A percentile compares a stretch with the other conserved stretches of the same genome.
Conservation (phyloP, 495 filamentous ascomycete genomes). For the Aspergillus nanangensis region DNA sequence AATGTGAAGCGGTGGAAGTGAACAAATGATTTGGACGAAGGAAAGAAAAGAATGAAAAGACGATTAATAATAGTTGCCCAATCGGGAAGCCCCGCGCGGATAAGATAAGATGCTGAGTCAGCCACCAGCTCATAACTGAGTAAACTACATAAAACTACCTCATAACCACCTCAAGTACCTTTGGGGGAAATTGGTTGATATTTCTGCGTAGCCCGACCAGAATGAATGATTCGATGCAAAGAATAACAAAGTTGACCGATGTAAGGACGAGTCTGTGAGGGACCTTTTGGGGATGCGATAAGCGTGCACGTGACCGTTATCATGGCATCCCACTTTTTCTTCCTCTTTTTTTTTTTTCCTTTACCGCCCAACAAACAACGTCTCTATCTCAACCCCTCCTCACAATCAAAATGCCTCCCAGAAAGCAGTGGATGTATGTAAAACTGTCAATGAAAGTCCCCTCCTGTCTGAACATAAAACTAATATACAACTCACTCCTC, state of each 20-base stretch:
- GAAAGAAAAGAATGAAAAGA: slow-evolving; percentile 4
- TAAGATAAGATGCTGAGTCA: slow-evolving; percentile 28
- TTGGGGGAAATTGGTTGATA: too few species aligned
- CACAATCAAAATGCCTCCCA: slow-evolving; percentile 68
- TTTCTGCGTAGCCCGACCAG: too few species aligned
- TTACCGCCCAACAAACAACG: slow-evolving; percentile 6
- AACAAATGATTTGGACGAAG: neutral
- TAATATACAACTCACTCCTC: neutral
- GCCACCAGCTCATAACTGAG: too few species aligned
- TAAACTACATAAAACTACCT: too few species aligned
- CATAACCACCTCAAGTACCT: too few species aligned
- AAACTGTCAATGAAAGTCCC: too few species aligned
- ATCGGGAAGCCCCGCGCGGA: slow-evolving; percentile 15
- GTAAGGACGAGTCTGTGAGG: too few species aligned
- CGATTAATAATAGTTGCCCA: slow-evolving; percentile 7
- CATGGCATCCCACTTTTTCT: slow-evolving; percentile 30
- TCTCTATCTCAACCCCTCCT: too few species aligned
- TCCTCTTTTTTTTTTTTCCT: slow-evolving; percentile 20
- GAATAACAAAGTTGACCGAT: too few species aligned
- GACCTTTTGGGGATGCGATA: too few species aligned
- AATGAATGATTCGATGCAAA: too few species aligned
- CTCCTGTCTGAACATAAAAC: neutral
- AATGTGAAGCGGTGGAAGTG: neutral
- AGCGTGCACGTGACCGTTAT: slow-evolving; percentile 32
- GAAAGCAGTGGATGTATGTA: slow-evolving; percentile 85